Evolutionary conservation across 2,329 filamentous ascomycete genomes (phyloP), one percentile per base, ranked within the genome.

Genomic region (Laburnicola sp.): DNA sequence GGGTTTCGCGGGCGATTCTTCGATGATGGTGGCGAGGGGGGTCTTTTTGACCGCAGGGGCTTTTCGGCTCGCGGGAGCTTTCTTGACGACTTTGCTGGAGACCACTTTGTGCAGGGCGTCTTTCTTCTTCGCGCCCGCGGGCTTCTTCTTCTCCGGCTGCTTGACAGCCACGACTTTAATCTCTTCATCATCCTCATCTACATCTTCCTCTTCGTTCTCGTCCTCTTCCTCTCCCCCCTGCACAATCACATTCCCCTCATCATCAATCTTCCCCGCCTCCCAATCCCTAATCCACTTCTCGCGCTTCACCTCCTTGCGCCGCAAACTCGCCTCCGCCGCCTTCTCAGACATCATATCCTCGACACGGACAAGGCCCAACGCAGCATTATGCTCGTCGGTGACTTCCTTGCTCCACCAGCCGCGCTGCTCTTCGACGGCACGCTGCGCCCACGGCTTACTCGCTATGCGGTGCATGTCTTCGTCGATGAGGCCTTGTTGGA

Each of bases 271-370:
- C 16, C 16, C 16, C 16, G 16, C 16, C 16, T 16, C 16, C 16
- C 16, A 16, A 16, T 16, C 57, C 16, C 39, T 44, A 9, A 65
- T 26, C 11, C 57, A 56, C 28, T 59, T 54, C 35, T 53, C 37
- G 36, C 49, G 23, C 9, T 42, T 16, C 16, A 16, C 16, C 16
- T 16, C 16, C 16, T 16, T 16, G 16, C 16, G 16, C 16, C 16
- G 16, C 16, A 16, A 16, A 16, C 16, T 16, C 16, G 16, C 16
- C 16, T 16, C 16, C 16, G 16, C 16, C 16, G 16, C 16, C 16
- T 16, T 16, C 16, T 16, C 16, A 16, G 16, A 1, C 16, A 16
- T 16, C 16, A 16, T 16, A 16, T 16, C 16, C 16, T 16, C 16
- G 16, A 16, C 16, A 16, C 16, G 16, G 16, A 16, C 16, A 16